Evolutionary conservation across 306 rosid genomes (phyloP).

Genomic region (Sindora glabra): DNA sequence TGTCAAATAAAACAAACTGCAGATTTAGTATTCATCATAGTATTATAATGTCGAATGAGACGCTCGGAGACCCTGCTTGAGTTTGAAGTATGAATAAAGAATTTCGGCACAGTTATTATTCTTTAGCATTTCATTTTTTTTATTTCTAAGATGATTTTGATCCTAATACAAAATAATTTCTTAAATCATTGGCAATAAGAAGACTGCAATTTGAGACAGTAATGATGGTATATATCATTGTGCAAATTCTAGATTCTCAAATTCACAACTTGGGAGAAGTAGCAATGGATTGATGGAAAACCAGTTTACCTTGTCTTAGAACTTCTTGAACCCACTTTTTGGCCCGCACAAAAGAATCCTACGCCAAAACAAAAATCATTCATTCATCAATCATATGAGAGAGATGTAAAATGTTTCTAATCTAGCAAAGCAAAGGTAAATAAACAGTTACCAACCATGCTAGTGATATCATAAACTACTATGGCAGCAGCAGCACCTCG

Average conservation of each 20-base stretch:
- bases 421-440: too few relatives aligned
- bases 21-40: not conserved
- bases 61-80: not conserved
- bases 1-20: not conserved
- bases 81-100: not conserved
- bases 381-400: not conserved
- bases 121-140: not conserved
- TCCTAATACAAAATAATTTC: not conserved
- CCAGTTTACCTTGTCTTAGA: conserved; percentile 87
- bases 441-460: conserved; percentile 34
- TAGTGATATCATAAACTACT: conserved; percentile 72
- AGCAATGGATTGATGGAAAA: not conserved
- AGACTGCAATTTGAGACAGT: not conserved
- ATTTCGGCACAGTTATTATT: not conserved
- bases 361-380: conserved; percentile 13
- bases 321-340: conserved; percentile 85
- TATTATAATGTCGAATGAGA: not conserved
- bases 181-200: not conserved
- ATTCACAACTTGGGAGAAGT: too few relatives aligned
- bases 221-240: too few relatives aligned
- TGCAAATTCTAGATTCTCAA: too few relatives aligned
- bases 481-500: conserved; percentile 90
- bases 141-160: not conserved
- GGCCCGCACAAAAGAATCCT: conserved; percentile 75
- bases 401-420: too few relatives aligned